A percentile compares a stretch with the other conserved stretches of the same genome.
These are phyloP conservation scores for Taphrina flavorubra DNA, from an alignment of 1,139 yeast genomes.

Conservation along the genomic window DNA sequence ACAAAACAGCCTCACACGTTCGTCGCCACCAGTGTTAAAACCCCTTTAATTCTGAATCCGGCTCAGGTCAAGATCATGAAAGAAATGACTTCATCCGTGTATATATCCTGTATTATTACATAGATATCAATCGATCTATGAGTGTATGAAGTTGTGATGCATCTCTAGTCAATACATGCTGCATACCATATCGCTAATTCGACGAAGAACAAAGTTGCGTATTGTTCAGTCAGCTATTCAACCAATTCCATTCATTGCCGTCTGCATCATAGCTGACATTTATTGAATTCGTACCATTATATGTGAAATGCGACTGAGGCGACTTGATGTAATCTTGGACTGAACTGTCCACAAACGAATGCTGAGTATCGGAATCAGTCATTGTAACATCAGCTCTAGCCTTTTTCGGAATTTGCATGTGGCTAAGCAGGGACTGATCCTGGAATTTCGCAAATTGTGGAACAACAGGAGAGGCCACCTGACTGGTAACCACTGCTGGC, in stretches of 20 bases:
- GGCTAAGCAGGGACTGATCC: conserved; percentile 8
- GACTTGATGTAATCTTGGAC: conserved; percentile 11
- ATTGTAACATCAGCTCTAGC: background rate
- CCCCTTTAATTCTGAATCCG: too few species aligned
- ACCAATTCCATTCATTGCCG: conserved; percentile 38
- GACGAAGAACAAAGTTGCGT: too few species aligned
- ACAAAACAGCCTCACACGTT: too few species aligned
- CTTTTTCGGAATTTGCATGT: conserved; percentile 16
- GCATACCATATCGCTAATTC: background rate
- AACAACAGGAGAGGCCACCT: conserved; percentile 22
- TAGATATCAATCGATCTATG: background rate
- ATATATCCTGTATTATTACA: background rate
- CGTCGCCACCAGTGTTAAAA: too few species aligned
- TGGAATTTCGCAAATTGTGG: background rate
- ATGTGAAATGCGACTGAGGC: conserved; percentile 24
- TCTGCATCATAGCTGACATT: conserved; percentile 37
- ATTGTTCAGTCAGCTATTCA: conserved; percentile 1
- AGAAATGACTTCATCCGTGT: background rate
- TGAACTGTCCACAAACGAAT: background rate
- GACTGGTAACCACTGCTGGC: conserved; percentile 28
- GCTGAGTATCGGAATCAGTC: conserved; percentile 1
- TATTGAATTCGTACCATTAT: conserved; percentile 29
- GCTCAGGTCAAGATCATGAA: too few species aligned
- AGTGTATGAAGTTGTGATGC: background rate
- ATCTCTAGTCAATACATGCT: background rate